Percentiles rank a stretch among this genome's conserved stretches.
Evolutionary conservation across 1,284 basidiomycete genomes (phyloP).

Genomic region (Ceratobasidium sp.): DNA sequence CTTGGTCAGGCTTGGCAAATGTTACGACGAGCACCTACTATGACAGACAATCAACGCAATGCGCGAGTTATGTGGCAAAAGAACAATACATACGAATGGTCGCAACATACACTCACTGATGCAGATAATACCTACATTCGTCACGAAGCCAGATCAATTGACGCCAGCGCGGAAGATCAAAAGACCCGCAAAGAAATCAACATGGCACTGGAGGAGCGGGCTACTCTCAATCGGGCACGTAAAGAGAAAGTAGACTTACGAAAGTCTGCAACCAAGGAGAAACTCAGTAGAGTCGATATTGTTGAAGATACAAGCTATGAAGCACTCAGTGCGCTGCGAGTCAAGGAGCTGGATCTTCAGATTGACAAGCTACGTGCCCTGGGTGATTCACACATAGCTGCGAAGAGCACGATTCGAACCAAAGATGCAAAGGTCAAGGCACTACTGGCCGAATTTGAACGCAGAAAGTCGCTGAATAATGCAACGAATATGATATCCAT

Average conservation of each 20-base stretch:
- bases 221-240: background rate
- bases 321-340: background rate
- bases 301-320: background rate
- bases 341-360: background rate
- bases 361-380: conserved; percentile 10
- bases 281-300: background rate
- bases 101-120: background rate
- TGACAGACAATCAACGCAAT: no score
- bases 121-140: no score
- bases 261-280: background rate
- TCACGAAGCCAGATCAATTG: background rate
- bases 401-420: background rate
- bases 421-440: background rate
- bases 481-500: no score
- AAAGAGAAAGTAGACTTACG: background rate
- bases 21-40: no score
- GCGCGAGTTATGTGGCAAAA: no score
- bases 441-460: no score
- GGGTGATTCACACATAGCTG: background rate
- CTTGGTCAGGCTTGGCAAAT: no score
- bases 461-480: no score
- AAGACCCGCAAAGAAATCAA: background rate
- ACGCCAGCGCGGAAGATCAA: background rate
- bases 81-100: no score
- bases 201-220: background rate